Evolutionary conservation across 129 eudicot species (phyloP), one percentile per base, ranked within the genome.

Genomic region (Heracleum sosnowskyi): DNA sequence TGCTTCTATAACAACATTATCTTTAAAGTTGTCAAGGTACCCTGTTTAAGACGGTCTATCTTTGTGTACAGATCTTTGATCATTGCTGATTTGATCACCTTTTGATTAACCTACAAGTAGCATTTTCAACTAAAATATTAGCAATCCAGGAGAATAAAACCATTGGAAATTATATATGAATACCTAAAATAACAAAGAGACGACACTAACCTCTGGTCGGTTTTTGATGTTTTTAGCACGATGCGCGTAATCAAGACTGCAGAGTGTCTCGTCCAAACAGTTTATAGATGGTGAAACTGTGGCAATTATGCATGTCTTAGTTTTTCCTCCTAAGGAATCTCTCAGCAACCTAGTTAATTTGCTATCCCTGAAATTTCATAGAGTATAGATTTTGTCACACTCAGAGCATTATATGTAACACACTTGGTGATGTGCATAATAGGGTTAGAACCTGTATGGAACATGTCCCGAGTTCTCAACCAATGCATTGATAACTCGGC

Each of bases 251-350:
- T 89, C 93, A 66, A 89, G 79, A 22, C 89, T 85, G 76, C 79
- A 85, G 44, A 83, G 89, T 69, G 93, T 85, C 80, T 89, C 93
- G 84, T 89, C 93, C 79, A 85, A 44, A 34, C 86, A 89, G 73
- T 78, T 71, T 36, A 85, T 26, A 66, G 93, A 85, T 55, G 90
- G 89, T 18, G 93, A 79, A 41, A 89, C 84, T 7, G 93, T 89
- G 37, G 91, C 91, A 76, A 89, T 85, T 44, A 89, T 89, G 84
- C 93, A 89, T 16, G 93, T 89, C 75, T 89, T 89, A 76, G 93
- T 87, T 83, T 87, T 87, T 75, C 93, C 93, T 79, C 91, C 93
- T 76, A 89, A 81, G 15, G 93, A 89, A 81, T 89, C 93, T 79
- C 93, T 81, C 76, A 89, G 81, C 73, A 89, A 66, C 76, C 93